phyloP scores from a whole-genome alignment of 176 grass and related monocot species.

The Raddia distichophylla region DNA sequence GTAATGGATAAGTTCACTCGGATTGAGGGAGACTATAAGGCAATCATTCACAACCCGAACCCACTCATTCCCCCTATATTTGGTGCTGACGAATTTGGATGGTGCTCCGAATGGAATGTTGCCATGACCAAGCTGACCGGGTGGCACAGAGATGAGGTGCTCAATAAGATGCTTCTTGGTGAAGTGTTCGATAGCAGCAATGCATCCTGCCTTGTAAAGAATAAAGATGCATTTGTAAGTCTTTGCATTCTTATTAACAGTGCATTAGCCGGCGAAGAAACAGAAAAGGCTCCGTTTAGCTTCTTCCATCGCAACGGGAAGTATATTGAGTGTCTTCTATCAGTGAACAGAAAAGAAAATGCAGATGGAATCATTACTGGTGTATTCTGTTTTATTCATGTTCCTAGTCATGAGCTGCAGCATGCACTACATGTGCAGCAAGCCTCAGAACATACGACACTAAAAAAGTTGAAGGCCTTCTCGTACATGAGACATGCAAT shows the following conservation, averaged over 20 bases:
- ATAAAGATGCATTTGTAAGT: slow-evolving; percentile 71
- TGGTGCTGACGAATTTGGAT: slow-evolving; percentile 86
- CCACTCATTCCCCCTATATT: slow-evolving; percentile 94
- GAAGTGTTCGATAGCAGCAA: slow-evolving; percentile 75
- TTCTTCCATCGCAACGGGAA: slow-evolving; percentile 65
- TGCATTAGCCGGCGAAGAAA: slow-evolving; percentile 79
- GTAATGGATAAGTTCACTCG: slow-evolving; percentile 87
- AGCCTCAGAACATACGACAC: slow-evolving; percentile 57
- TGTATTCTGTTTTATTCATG: slow-evolving; percentile 91
- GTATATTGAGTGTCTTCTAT: slow-evolving; percentile 78
- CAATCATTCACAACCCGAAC: slow-evolving; percentile 88
- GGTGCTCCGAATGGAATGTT: slow-evolving; percentile 95
- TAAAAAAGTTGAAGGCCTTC: slow-evolving; percentile 79
- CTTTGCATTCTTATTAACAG: slow-evolving; percentile 83
- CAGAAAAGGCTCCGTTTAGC: slow-evolving; percentile 75
- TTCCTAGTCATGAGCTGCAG: slow-evolving; percentile 84
- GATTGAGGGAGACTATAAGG: slow-evolving; percentile 90
- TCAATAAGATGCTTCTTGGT: slow-evolving; percentile 88
- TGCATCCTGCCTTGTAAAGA: slow-evolving; percentile 76
- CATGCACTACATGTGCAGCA: slow-evolving; percentile 80
- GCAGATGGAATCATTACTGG: slow-evolving; percentile 61
- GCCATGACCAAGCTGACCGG: slow-evolving; percentile 88
- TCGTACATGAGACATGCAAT: slow-evolving; percentile 86
- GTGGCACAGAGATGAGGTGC: slow-evolving; percentile 80
- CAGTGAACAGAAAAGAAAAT: slow-evolving; percentile 75